Evolutionary conservation across 306 rosid species (phyloP), one percentile per base, ranked within the genome.

Genomic region (Castanopsis chinensis): DNA sequence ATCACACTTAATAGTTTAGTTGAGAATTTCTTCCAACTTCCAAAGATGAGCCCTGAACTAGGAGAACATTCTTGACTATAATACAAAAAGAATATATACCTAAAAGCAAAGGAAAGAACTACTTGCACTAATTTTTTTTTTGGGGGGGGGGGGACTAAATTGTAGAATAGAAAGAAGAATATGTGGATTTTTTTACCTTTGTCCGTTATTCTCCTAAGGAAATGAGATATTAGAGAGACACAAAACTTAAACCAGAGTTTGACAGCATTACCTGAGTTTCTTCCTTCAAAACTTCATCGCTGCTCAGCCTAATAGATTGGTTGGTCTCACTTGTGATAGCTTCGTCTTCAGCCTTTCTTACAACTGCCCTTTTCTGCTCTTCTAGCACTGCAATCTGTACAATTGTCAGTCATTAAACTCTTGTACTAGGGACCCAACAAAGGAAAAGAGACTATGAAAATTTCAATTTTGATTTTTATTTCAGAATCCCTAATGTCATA

Each of bases 341-440:
- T 80, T 80, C 84, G n/a, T 72, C 65, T 82, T 86, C 92, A n/a
- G 73, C 56, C 78, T 76, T 90, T 58, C 81, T 84, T 21, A 72
- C 79, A n/a, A 30, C 88, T 43, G n/a, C 56, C 79, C 37, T 90
- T 70, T 84, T 96, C 83, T 90, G 93, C 51, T 91, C 97, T 81
- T 95, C 96, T 18, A 96, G 85, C 60, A 82, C 92, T 54, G 89
- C 92, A 87, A 96, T 88, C 99, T 96, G 85, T 86, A 89, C 54
- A 56, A 76, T 30, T 14, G 23, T 65, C 72, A 82, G 45, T 75
- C 64, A 45, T n/a, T 65, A 77, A 80, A 10, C 35, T 41, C 54
- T 49, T 49, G 53, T 49, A 13, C 65, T 1, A 59, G 30, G 4
- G 10, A 20, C 65, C 27, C 27, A 8, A 59, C 23, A 59, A 59